Evolutionary conservation across 2,329 filamentous ascomycete species (phyloP).

Genomic region (Penicillium sp.): DNA sequence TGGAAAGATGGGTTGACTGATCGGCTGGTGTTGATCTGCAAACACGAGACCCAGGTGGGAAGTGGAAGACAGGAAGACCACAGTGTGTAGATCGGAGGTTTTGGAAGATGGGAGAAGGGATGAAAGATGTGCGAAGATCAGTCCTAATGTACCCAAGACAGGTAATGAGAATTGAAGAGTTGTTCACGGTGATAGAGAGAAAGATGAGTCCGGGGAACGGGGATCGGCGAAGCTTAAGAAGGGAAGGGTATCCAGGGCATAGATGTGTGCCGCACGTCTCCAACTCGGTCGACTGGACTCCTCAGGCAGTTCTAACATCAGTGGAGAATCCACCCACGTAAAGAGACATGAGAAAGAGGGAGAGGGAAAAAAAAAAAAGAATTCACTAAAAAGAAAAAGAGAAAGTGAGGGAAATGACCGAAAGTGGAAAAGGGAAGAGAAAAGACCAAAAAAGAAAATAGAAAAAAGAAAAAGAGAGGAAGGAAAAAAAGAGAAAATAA

Average conservation of each 20-base stretch:
- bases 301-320: conserved; percentile 12
- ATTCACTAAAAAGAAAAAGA: too few species aligned
- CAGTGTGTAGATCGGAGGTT: conserved; percentile 10
- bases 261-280: not conserved
- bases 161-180: conserved; percentile 10
- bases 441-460: too few species aligned
- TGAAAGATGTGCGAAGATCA: conserved; percentile 16
- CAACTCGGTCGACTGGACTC: not conserved
- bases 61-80: not conserved
- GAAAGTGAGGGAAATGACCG: not conserved
- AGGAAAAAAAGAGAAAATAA: not conserved
- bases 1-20: not conserved
- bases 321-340: not conserved
- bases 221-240: conserved; percentile 43
- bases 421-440: too few species aligned
- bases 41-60: not conserved
- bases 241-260: conserved; percentile 18
- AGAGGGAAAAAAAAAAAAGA: too few species aligned
- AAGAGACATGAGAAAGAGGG: not conserved
- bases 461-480: too few species aligned
- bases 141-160: conserved; percentile 1
- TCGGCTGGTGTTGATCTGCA: conserved; percentile 8
- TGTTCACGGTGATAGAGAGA: conserved; percentile 8
- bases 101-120: conserved; percentile 4
- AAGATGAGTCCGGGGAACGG: conserved; percentile 33